Evolutionary conservation across 2,329 filamentous ascomycete species (phyloP), one percentile per base, ranked within the genome.

Genomic region (Pyricularia grisea): DNA sequence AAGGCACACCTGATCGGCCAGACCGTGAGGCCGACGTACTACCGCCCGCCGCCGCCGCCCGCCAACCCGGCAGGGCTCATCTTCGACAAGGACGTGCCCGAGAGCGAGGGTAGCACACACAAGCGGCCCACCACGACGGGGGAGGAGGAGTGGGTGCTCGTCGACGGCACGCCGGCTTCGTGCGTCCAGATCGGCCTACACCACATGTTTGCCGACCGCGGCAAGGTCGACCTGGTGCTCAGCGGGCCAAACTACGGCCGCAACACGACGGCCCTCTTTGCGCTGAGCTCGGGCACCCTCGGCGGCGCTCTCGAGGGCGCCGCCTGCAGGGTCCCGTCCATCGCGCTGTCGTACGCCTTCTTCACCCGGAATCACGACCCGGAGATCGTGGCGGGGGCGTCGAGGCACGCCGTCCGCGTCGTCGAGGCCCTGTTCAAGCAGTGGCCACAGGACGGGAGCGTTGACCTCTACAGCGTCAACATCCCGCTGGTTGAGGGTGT

Each of bases 1-100:
- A 99, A 99, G 83, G 95, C 95, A 2, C 95, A 98, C 79, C 92
- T 98, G 76, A 93, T 98, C 74, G 94, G 94, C 69, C 90, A 94
- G 78, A 91, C 92, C 11, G 87, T 97, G 71, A 92, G 90, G 77
- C 93, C 93, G 10, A 85, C 87, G 31, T 97, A 97, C 82, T 97
- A 93, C 82, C 90, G 90, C 0, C 86, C 86, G 1, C 80, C 81
- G 4, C 74, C 74, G 4, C 70, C 74, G 10, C 77, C 76, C 65
- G 74, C 76, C 36, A 77, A 79, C 9, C 73, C 77, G 50, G 75
- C 76, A 7, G 77, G 76, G 17, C 17, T 82, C n/a, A 71, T 77
- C 55, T 77, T 77, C 20, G 76, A 79, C 31, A 78, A 82, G 71
- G 78, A 78, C 67, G 78, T 79, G 31, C 77, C 79, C 67, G 79